Base-by-base conservation (phyloP, 208 protist genomes). In the Vickermania ingenoplastis region DNA sequence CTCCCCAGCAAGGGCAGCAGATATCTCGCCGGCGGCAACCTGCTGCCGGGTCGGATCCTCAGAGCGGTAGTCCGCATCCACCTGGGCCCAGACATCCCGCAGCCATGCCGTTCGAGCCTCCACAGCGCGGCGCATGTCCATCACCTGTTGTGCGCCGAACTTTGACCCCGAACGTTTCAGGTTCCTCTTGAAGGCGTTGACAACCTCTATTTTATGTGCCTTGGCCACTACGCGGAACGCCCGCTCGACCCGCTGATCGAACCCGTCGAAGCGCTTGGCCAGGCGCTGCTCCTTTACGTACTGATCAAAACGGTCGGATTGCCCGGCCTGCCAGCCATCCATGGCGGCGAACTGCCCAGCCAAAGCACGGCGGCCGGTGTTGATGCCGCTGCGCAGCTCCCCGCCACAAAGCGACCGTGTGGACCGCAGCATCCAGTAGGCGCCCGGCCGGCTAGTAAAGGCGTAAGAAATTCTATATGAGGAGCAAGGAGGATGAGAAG, bases 11-110 rank as follows among this genome's bases (percentile, higher is more conserved):
- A 92, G 71, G 0, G 88, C 78, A 13, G 75, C 73, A 0, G 75
- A 73, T 54, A 94, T 92, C 64, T 94, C 84, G 11, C 73, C 57
- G 17, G 85, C 81, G 13, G 88, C 88, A 22, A 53, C 75, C 13
- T 65, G 71, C 65, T 92, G 81, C 52, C 84, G 77, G 28, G 61
- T 62, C 4, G 66, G 23, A 62, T 91, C 77, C 41, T 57, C 62
- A 66, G 82, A 84, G 45, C 88, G 79, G 68, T 94, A 94, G 66
- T 94, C 88, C 5, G 88, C 79, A 53, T 94, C 88, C 27, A 94
- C 74, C 71, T 91, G 85, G 51, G 88, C 45, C 83, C 84, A 94
- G 49, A 94, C 88, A 24, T 94, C 88, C 14, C 84, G 77, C 41
- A 94, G 64, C 85, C 88, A 94, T 1, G 31, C 50, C 59, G 81